These are phyloP conservation scores for Stemphylium lycopersici DNA, from an alignment of 2,329 filamentous ascomycete genomes.

Conservation along the genomic window DNA sequence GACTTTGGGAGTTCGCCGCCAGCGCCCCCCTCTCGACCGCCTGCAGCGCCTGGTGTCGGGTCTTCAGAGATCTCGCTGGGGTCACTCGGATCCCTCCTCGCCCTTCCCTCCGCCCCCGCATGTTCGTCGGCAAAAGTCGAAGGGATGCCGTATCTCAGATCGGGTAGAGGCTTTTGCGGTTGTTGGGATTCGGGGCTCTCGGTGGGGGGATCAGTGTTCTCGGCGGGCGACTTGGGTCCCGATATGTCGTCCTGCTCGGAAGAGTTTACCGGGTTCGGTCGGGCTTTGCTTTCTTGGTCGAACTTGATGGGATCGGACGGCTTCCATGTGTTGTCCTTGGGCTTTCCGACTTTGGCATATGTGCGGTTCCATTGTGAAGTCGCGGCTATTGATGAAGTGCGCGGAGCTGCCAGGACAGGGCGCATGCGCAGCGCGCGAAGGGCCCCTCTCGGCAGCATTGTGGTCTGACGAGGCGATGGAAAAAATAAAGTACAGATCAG, in stretches of 20 bases:
- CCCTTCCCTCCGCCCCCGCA: conserved; percentile 48
- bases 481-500: conserved; percentile 25
- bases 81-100: conserved; percentile 33
- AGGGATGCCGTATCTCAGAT: conserved; percentile 92
- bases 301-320: conserved; percentile 50
- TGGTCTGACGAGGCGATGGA: conserved; percentile 14
- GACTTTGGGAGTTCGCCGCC: conserved; percentile 74
- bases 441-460: conserved; percentile 47
- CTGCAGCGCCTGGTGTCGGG: conserved; percentile 46
- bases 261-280: conserved; percentile 32
- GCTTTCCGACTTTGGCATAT: conserved; percentile 30
- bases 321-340: conserved; percentile 51
- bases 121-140: conserved; percentile 84
- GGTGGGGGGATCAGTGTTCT: conserved; percentile 48
- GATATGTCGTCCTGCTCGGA: conserved; percentile 48
- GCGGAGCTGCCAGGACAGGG: conserved; percentile 33
- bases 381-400: conserved; percentile 35
- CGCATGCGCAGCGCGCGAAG: conserved; percentile 41
- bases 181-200: conserved; percentile 53
- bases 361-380: conserved; percentile 35
- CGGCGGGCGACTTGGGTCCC: conserved; percentile 39
- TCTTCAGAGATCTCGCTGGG: conserved; percentile 62
- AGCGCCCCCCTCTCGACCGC: conserved; percentile 55
- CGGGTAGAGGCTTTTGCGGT: conserved; percentile 73
- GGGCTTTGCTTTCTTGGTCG: conserved; percentile 33